Evolutionary conservation across 768 basidiomycete genomes (phyloP).

Genomic region (Epithele typhae): DNA sequence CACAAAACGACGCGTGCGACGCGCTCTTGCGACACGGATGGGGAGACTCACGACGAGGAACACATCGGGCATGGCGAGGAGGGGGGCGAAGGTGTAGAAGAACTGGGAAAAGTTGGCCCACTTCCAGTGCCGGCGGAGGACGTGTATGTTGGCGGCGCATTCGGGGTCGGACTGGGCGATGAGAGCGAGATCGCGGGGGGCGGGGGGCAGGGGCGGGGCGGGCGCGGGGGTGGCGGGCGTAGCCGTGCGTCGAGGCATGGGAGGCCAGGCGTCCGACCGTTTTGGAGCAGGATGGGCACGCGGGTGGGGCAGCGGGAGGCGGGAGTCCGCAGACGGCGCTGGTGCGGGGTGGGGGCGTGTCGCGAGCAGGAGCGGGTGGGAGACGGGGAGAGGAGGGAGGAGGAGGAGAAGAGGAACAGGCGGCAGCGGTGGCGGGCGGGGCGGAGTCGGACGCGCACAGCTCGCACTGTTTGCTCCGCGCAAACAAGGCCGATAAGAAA

Average conservation of each 20-base stretch:
- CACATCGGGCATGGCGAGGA: conserved; percentile 70
- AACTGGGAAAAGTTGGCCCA: conserved; percentile 93
- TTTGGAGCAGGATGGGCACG: conserved; percentile 22
- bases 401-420: no score
- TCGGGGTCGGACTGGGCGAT: conserved; percentile 21
- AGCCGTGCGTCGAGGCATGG: conserved; percentile 31
- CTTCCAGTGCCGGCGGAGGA: conserved; percentile 80
- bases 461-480: no score
- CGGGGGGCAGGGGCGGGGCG: conserved; percentile 16
- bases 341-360: background rate
- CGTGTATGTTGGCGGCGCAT: conserved; percentile 33
- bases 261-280: conserved; percentile 24
- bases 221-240: conserved; percentile 24
- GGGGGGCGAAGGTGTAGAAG: conserved; percentile 75
- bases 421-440: no score
- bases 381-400: background rate
- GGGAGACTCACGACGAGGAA: conserved; percentile 50
- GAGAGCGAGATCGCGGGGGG: conserved; percentile 13
- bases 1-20: conserved; percentile 2
- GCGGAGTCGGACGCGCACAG: no score
- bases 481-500: no score
- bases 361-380: background rate
- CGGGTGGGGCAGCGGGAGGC: background rate
- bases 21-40: background rate
- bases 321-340: background rate